Evolutionary conservation across 257 asterid species (phyloP).

Genomic region (Hygrophila difformis): DNA sequence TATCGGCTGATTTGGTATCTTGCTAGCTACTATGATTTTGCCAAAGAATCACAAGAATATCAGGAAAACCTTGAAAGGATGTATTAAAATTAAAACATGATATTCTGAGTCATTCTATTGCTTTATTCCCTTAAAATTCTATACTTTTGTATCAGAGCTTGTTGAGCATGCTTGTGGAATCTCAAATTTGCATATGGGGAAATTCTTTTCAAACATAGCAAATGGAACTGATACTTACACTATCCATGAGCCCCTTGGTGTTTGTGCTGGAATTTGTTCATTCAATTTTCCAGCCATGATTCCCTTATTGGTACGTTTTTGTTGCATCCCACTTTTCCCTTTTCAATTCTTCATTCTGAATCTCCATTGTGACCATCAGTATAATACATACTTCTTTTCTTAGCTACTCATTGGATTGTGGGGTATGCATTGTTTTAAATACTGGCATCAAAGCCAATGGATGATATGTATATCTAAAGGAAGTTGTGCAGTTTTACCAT

Average conservation of each 20-base stretch:
- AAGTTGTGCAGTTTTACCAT: no score
- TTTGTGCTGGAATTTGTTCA: conserved; percentile 98
- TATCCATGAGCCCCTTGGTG: conserved; percentile 89
- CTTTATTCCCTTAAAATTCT: neutral
- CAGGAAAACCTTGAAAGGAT: neutral
- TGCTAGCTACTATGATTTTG: no score
- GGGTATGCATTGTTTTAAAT: no score
- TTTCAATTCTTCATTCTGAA: no score
- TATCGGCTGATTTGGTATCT: neutral
- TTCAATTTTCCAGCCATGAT: conserved; percentile 97
- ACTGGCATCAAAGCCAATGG: no score
- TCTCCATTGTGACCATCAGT: no score
- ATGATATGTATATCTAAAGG: no score
- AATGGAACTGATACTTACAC: conserved; percentile 73
- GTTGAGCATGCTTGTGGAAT: conserved; percentile 94
- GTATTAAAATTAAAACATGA: neutral
- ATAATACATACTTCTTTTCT: no score
- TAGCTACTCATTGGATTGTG: no score
- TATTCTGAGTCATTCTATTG: no score
- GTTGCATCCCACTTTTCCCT: no score
- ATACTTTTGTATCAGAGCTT: conserved; percentile 59
- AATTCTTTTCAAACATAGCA: conserved; percentile 60
- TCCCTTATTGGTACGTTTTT: conserved; percentile 67
- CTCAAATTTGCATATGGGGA: conserved; percentile 82
- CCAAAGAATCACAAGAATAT: no score